These are phyloP conservation scores for Suillus lakei DNA, from an alignment of 768 basidiomycete genomes.

Conservation along the genomic window DNA sequence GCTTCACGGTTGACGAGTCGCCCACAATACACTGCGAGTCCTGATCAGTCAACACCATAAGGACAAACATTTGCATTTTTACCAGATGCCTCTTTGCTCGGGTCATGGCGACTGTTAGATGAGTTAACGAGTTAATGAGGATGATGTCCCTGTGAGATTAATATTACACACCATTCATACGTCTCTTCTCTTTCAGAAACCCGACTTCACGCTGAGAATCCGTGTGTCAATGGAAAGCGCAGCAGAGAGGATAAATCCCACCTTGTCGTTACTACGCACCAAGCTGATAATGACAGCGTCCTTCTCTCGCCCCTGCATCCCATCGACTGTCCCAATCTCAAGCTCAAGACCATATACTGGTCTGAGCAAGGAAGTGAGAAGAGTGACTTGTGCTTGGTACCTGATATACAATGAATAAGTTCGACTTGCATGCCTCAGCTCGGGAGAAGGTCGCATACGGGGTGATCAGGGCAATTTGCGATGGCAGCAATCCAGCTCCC, in stretches of 20 bases:
- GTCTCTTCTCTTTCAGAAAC: slow-evolving; percentile 89
- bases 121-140: neutral
- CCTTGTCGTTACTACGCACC: slow-evolving; percentile 89
- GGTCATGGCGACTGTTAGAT: slow-evolving; percentile 82
- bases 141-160: neutral
- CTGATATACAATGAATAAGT: slow-evolving; percentile 38
- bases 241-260: slow-evolving; percentile 31
- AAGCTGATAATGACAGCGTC: slow-evolving; percentile 92
- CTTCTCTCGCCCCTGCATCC: slow-evolving; percentile 96
- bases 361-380: slow-evolving; percentile 78
- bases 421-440: neutral
- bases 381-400: slow-evolving; percentile 93
- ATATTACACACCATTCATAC: slow-evolving; percentile 74
- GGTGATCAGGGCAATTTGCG: slow-evolving; percentile 86
- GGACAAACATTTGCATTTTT: slow-evolving; percentile 31
- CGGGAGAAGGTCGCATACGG: slow-evolving; percentile 56
- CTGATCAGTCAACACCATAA: neutral
- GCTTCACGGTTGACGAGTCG: slow-evolving; percentile 88
- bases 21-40: slow-evolving; percentile 81
- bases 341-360: slow-evolving; percentile 68
- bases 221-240: slow-evolving; percentile 10
- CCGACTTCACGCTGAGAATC: slow-evolving; percentile 79
- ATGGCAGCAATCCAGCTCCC: slow-evolving; percentile 60
- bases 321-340: slow-evolving; percentile 95
- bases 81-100: slow-evolving; percentile 88